Evolutionary conservation across 1,139 yeast species (phyloP).

Genomic region (Suhomyces panamericanus): DNA sequence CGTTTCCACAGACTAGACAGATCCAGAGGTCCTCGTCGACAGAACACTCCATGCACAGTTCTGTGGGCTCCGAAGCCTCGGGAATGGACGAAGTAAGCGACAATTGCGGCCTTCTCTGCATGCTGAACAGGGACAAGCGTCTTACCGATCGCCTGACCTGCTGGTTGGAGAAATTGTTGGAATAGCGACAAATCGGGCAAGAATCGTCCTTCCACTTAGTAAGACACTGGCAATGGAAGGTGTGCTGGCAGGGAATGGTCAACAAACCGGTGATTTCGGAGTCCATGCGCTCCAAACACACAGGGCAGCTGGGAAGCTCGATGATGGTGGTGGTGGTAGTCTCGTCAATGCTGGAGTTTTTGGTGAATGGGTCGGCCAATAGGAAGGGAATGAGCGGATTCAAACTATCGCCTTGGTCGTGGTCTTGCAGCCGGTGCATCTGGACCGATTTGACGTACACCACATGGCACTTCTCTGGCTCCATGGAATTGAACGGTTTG

Average conservation of each 20-base stretch:
- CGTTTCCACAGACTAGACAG: slow-evolving; percentile 83
- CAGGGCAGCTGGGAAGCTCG: slow-evolving; percentile 92
- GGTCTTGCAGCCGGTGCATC: slow-evolving; percentile 26
- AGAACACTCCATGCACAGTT: slow-evolving; percentile 39
- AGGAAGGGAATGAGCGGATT: slow-evolving; percentile 60
- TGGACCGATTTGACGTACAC: slow-evolving; percentile 65
- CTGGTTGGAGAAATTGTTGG: slow-evolving; percentile 47
- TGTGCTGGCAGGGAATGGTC: slow-evolving; percentile 91
- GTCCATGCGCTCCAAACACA: slow-evolving; percentile 89
- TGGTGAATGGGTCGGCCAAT: slow-evolving; percentile 68
- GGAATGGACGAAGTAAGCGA: slow-evolving; percentile 5
- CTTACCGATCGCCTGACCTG: slow-evolving; percentile 37
- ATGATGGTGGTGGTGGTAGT: slow-evolving; percentile 25
- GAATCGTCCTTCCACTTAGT: slow-evolving; percentile 89
- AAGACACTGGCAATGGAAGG: slow-evolving; percentile 87
- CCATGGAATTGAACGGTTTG: slow-evolving; percentile 78
- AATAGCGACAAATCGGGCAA: slow-evolving; percentile 89
- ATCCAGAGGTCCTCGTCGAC: slow-evolving; percentile 59
- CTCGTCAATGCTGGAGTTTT: slow-evolving; percentile 11
- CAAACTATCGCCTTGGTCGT: slow-evolving; percentile 18
- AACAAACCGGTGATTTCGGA: slow-evolving; percentile 75
- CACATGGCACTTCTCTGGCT: slow-evolving; percentile 83
- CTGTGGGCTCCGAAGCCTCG: slow-evolving; percentile 16
- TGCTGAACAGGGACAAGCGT: slow-evolving; percentile 33
- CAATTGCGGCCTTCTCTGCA: slow-evolving; percentile 12